Evolutionary conservation across 345 rosid genomes (phyloP).

Genomic region (Aquilaria sinensis): DNA sequence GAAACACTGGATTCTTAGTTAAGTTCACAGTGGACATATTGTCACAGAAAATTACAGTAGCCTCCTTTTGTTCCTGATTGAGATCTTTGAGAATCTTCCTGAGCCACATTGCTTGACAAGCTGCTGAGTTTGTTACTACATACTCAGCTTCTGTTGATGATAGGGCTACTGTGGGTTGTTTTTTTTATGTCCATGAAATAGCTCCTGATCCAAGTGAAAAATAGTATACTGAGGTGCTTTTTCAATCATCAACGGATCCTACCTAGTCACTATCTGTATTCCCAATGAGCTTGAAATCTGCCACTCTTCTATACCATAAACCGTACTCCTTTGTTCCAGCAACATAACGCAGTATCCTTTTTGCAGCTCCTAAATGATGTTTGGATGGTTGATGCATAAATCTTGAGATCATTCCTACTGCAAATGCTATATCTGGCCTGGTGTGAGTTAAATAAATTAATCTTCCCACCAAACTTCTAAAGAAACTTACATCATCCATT

Average conservation of each 20-base stretch:
- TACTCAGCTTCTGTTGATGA: too few species aligned
- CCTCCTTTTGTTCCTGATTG: too few species aligned
- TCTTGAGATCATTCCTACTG: not conserved
- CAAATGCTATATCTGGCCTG: not conserved
- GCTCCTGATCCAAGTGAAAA: not conserved
- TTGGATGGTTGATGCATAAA: not conserved
- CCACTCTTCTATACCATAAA: not conserved
- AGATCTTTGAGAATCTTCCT: too few species aligned
- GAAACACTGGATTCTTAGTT: not conserved
- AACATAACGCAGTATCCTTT: not conserved
- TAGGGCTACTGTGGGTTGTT: too few species aligned
- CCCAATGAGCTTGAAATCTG: not conserved
- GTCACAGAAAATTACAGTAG: not conserved
- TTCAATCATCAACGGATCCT: not conserved
- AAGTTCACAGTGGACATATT: not conserved
- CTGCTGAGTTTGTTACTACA: too few species aligned
- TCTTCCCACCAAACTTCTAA: not conserved
- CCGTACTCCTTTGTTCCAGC: not conserved
- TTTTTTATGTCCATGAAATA: not conserved
- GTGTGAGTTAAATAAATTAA: constrained; percentile 4
- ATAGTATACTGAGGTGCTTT: not conserved
- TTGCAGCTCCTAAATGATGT: not conserved
- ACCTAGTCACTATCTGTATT: not conserved
- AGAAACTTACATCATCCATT: not conserved
- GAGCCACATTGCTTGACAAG: too few species aligned